phyloP scores from a whole-genome alignment of 306 rosid species.

The Castanea sativa region DNA sequence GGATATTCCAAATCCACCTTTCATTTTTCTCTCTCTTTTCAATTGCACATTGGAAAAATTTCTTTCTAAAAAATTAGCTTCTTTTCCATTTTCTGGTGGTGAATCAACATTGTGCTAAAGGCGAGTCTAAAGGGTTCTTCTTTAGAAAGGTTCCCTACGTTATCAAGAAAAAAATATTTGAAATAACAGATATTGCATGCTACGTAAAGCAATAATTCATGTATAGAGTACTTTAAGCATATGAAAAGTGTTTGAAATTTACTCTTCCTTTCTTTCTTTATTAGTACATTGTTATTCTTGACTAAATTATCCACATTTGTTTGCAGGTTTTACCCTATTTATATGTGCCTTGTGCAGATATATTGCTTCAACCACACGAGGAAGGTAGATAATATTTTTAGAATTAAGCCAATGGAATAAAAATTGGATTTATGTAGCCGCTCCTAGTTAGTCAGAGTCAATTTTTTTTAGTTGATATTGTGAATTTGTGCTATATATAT shows the following conservation, averaged over 20 bases:
- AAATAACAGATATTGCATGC: not conserved
- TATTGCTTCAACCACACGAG: conserved; percentile 42
- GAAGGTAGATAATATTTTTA: conserved; percentile 46
- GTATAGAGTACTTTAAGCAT: not conserved
- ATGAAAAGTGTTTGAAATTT: not conserved
- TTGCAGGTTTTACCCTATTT: conserved; percentile 80
- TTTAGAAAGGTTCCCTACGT: no score
- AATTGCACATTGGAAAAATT: not conserved
- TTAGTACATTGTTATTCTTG: not conserved
- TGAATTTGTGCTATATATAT: conserved; percentile 5
- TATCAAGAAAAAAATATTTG: not conserved
- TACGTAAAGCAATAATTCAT: not conserved
- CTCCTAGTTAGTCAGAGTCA: not conserved
- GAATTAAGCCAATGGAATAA: not conserved
- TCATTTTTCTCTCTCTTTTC: not conserved
- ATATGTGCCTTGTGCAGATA: conserved; percentile 75
- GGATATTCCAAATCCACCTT: not conserved
- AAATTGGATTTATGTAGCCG: not conserved
- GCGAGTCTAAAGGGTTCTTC: no score
- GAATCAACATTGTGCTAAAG: not conserved
- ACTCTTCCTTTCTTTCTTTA: not conserved
- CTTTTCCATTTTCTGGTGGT: not conserved
- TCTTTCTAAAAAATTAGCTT: not conserved
- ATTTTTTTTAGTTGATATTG: conserved; percentile 9
- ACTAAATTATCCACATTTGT: conserved; percentile 14